phyloP scores from a whole-genome alignment of 2,329 filamentous ascomycete species.

The Aspergillus nomiae region DNA sequence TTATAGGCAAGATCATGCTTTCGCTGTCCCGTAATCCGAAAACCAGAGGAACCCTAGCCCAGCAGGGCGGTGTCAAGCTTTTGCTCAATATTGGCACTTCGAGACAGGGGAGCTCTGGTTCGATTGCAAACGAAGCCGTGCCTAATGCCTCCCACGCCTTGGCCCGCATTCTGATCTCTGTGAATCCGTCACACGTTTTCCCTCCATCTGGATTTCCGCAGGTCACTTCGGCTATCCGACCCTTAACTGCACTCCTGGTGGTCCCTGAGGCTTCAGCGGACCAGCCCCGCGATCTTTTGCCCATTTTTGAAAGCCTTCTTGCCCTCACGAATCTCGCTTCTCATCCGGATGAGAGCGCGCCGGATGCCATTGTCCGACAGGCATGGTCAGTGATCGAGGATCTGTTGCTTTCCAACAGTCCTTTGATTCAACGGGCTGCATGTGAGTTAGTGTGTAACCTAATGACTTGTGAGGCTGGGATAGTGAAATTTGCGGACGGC shows the following conservation, averaged over 20 bases:
- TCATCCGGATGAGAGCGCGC: constrained; percentile 45
- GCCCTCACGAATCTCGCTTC: constrained; percentile 94
- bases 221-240: constrained; percentile 76
- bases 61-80: constrained; percentile 90
- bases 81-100: constrained; percentile 68
- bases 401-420: constrained; percentile 74
- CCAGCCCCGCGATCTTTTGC: constrained; percentile 73
- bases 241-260: constrained; percentile 73
- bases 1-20: constrained; percentile 75
- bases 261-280: constrained; percentile 58
- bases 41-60: constrained; percentile 76
- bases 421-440: constrained; percentile 75
- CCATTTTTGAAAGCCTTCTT: constrained; percentile 86
- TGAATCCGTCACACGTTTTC: constrained; percentile 82
- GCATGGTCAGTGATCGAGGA: constrained; percentile 81
- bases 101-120: constrained; percentile 41
- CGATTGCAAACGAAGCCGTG: constrained; percentile 41
- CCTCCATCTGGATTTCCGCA: constrained; percentile 72
- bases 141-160: constrained; percentile 75
- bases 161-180: constrained; percentile 82
- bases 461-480: constrained; percentile 47
- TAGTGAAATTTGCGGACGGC: constrained; percentile 53
- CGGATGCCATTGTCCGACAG: constrained; percentile 72
- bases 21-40: constrained; percentile 74
- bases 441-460: constrained; percentile 93